A percentile compares a stretch with the other conserved stretches of the same genome.
Evolutionary conservation across 129 eudicot genomes (phyloP).

Genomic region (Saussurea involucrata): DNA sequence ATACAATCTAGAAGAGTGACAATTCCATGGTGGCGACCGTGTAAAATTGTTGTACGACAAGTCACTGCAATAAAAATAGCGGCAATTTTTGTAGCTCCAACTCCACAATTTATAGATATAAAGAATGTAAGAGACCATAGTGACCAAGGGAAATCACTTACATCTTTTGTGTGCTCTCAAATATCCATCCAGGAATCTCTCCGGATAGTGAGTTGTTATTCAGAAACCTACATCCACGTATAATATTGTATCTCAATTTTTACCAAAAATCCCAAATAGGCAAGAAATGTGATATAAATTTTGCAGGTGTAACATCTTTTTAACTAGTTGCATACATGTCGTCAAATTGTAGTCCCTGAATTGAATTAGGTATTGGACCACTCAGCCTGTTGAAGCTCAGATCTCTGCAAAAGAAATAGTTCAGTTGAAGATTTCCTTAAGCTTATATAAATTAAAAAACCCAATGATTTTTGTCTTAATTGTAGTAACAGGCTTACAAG

Average conservation of each 20-base stretch:
- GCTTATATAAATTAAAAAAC: not conserved
- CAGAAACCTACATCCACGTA: conserved; percentile 44
- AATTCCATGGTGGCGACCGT: conserved; percentile 13
- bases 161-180: conserved; percentile 31
- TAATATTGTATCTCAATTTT: not conserved
- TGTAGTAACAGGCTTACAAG: conserved; percentile 50
- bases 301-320: not conserved
- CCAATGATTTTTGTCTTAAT: not conserved
- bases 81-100: not conserved
- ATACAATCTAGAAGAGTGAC: conserved; percentile 58
- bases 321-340: conserved; percentile 40
- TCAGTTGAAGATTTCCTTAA: not conserved
- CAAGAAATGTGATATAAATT: not conserved
- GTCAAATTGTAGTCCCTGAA: conserved; percentile 17
- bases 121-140: not conserved
- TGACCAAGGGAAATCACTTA: conserved; percentile 23
- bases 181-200: conserved; percentile 50
- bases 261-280: not conserved
- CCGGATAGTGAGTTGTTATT: conserved; percentile 61
- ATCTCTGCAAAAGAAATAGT: conserved; percentile 50
- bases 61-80: conserved; percentile 45
- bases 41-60: conserved; percentile 75
- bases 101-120: not conserved
- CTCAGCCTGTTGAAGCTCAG: conserved; percentile 64
- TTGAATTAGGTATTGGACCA: conserved; percentile 45